Conservation (phyloP, 2,329 filamentous ascomycete species). For the Venturia aucupariae region DNA sequence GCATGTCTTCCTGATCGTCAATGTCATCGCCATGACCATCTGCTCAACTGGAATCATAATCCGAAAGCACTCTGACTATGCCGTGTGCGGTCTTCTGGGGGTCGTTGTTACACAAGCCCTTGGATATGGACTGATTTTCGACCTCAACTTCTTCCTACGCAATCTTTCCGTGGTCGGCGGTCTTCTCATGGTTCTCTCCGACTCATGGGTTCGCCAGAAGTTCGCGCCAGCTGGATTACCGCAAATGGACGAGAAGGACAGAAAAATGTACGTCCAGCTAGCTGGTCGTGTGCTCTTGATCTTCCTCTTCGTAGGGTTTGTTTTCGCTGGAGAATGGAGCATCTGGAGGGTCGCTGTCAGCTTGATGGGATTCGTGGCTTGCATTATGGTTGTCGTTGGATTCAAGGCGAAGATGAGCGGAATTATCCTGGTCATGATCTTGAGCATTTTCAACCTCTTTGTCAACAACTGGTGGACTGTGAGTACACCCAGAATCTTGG, state of each 20-base stretch:
- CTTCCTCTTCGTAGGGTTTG: conserved; percentile 94
- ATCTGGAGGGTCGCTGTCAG: conserved; percentile 81
- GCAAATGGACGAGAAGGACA: conserved; percentile 94
- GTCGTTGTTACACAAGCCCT: conserved; percentile 91
- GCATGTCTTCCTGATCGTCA: conserved; percentile 83
- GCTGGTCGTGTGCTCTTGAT: conserved; percentile 91
- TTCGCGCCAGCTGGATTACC: conserved; percentile 94
- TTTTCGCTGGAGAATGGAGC: conserved; percentile 90
- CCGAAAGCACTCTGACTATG: conserved; percentile 87
- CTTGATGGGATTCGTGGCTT: conserved; percentile 76
- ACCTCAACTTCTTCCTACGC: conserved; percentile 99
- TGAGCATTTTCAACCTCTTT: conserved; percentile 92
- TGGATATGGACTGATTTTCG: conserved; percentile 95
- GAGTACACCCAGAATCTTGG: conserved; percentile 33
- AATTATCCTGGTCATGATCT: conserved; percentile 84
- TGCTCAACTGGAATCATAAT: conserved; percentile 83
- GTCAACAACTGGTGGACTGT: conserved; percentile 99
- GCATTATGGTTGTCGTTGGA: conserved; percentile 96
- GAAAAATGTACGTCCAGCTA: conserved; percentile 99
- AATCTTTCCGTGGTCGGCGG: conserved; percentile 97
- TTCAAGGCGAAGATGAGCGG: conserved; percentile 99
- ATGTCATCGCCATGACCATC: conserved; percentile 76
- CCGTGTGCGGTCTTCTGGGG: conserved; percentile 77
- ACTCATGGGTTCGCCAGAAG: conserved; percentile 96
- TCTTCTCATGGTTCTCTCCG: conserved; percentile 93